Evolutionary conservation across 1,284 basidiomycete species (phyloP), one percentile per base, ranked within the genome.

Genomic region (Vanrija sp.): DNA sequence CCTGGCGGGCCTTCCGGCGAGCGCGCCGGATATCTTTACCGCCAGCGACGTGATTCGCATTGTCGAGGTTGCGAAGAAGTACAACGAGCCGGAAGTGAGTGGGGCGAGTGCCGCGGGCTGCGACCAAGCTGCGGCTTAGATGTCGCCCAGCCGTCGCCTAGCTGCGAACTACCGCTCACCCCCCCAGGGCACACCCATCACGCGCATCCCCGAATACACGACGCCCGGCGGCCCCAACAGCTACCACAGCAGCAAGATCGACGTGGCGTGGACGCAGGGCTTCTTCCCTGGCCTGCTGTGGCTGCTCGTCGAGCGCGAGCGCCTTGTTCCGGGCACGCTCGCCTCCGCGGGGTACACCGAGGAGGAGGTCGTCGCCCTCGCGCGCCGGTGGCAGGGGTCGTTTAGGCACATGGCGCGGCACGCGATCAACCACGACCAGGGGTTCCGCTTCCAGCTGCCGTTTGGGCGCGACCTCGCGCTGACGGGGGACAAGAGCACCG

Each of bases 211-310:
- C 14, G 66, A 71, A 48, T 69, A 68, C 54, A 69, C 69, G 18
- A 45, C 37, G 12, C 66, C 66, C 3, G 63, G 63, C 6, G 66
- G 65, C 4, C 60, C 60, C 10, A 63, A 69, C 52, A 42, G 18
- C 4, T 69, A 69, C 49, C 64, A 66, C 47, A 62, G 63, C 55
- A 63, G 58, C n/a, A 60, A 62, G 39, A 51, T 61, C 39, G 54
- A 49, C 15, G 61, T 53, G 12, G 52, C 64, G 1, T 70, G 67
- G 68, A 72, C 70, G 6, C 63, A 70, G 41, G 70, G 68, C 4
- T 71, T 69, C 64, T 70, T 69, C 48, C 65, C 66, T n/a, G 68
- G 66, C 18, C 53, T 65, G 5, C 49, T 72, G 4, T 72, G 70
- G 70, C 55, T 67, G 2, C 46, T 69, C 3, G 62, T 61, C 9